Percentiles rank a stretch among this genome's conserved stretches.
These are phyloP conservation scores for Tolypocladium cylindrosporum DNA, from an alignment of 2,329 filamentous ascomycete species.

Conservation along the genomic window DNA sequence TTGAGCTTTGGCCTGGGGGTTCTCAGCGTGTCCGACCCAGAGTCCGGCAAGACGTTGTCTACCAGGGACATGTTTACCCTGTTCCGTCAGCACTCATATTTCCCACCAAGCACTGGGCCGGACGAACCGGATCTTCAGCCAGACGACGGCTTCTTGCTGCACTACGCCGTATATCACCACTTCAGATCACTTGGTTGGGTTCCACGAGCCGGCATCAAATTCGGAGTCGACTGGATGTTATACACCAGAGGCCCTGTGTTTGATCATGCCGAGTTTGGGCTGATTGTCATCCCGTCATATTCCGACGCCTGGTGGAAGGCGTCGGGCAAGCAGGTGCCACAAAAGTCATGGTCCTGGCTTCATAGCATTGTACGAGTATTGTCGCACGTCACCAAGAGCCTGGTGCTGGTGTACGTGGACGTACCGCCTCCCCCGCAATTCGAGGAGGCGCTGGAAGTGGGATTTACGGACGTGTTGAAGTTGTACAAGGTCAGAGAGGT, in stretches of 20 bases:
- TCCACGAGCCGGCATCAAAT: constrained; percentile 84
- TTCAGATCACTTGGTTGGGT: constrained; percentile 95
- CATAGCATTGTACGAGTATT: constrained; percentile 86
- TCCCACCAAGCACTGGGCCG: constrained; percentile 42
- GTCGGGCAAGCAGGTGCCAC: constrained; percentile 37
- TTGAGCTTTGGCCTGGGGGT: constrained; percentile 71
- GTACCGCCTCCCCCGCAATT: constrained; percentile 58
- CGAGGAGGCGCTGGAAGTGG: constrained; percentile 32
- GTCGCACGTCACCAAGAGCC: constrained; percentile 78
- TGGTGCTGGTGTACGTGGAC: constrained; percentile 87
- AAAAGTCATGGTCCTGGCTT: constrained; percentile 67
- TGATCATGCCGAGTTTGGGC: constrained; percentile 85
- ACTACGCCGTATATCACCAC: constrained; percentile 89
- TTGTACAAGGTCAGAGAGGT: constrained; percentile 73
- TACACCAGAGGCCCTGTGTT: constrained; percentile 92
- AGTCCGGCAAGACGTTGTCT: constrained; percentile 34
- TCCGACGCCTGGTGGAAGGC: constrained; percentile 62
- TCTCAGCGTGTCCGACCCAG: constrained; percentile 50
- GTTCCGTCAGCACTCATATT: constrained; percentile 61
- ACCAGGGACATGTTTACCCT: constrained; percentile 50
- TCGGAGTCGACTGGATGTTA: constrained; percentile 87
- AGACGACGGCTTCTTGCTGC: constrained; percentile 76
- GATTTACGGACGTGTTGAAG: constrained; percentile 54
- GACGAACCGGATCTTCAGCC: constrained; percentile 41
- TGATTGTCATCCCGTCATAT: constrained; percentile 78